Evolutionary conservation across 345 rosid genomes (phyloP).

Genomic region (Dimocarpus longan): DNA sequence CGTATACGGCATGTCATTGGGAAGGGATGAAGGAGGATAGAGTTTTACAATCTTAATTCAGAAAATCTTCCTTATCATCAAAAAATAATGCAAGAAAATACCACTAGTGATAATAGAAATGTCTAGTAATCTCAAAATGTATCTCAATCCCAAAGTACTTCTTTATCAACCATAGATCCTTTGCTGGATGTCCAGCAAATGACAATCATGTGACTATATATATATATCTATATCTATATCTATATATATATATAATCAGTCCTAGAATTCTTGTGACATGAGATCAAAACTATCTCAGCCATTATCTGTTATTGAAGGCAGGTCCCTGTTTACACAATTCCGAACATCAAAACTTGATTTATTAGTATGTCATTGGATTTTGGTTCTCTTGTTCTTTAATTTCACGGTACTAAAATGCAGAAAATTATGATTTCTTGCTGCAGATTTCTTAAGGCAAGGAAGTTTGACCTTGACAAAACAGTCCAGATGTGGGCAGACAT

Average conservation of each 20-base stretch:
- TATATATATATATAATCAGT: no score
- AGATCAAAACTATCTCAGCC: background rate
- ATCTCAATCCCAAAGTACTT: background rate
- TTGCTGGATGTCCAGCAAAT: background rate
- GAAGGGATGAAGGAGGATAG: background rate
- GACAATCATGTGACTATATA: background rate
- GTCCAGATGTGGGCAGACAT: constrained; percentile 91
- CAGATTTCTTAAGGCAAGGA: constrained; percentile 92
- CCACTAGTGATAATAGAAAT: background rate
- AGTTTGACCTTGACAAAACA: constrained; percentile 78
- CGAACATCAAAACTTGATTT: background rate
- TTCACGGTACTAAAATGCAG: background rate
- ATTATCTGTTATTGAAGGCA: background rate
- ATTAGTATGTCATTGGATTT: background rate
- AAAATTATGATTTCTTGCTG: constrained; percentile 16
- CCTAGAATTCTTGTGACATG: background rate
- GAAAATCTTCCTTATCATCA: background rate
- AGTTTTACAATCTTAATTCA: background rate
- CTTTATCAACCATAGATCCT: background rate
- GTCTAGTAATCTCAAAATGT: background rate
- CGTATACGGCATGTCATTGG: no score
- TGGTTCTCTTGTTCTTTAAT: background rate
- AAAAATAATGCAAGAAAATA: background rate
- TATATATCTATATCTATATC: background rate
- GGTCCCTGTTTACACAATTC: background rate